Conservation (phyloP, 352 stramenopile species). For the Globisporangium carolinianum region DNA sequence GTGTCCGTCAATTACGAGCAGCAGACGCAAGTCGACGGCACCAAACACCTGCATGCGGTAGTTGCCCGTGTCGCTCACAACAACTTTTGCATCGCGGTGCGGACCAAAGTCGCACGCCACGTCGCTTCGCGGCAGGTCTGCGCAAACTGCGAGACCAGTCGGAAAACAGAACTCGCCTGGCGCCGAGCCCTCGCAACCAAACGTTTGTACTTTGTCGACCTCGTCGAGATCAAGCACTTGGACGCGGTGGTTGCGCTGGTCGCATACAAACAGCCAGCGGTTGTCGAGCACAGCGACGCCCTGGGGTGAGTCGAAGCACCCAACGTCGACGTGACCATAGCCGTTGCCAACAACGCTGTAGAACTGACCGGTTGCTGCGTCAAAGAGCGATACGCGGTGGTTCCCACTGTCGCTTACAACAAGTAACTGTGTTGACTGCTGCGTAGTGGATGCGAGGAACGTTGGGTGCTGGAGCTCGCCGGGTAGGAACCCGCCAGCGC, state of each 20-base stretch:
- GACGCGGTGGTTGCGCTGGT: constrained; percentile 66
- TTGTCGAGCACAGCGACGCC: constrained; percentile 39
- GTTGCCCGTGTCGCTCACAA: constrained; percentile 45
- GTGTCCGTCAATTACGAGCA: constrained; percentile 27
- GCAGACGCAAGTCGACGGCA: constrained; percentile 12
- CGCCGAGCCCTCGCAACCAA: constrained; percentile 25
- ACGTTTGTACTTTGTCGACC: constrained; percentile 11
- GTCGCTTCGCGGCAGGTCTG: constrained; percentile 18
- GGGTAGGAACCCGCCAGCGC: constrained; percentile 36
- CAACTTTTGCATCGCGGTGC: constrained; percentile 39
- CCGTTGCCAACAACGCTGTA: constrained; percentile 31
- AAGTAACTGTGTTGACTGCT: constrained; percentile 9
- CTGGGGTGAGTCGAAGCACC: constrained; percentile 50
- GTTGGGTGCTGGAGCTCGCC: constrained; percentile 48
- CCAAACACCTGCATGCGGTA: constrained; percentile 46
- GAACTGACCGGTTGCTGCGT: constrained; percentile 26
- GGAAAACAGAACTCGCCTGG: constrained; percentile 47
- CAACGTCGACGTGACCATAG: constrained; percentile 38
- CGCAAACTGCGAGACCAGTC: constrained; percentile 30
- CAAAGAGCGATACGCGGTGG: constrained; percentile 51
- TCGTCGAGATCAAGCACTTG: constrained; percentile 42
- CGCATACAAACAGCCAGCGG: constrained; percentile 38
- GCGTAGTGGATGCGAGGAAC: constrained; percentile 21
- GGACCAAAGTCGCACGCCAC: constrained; percentile 44
- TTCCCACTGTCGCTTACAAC: constrained; percentile 60